Conservation (phyloP, 208 protist genomes). For the Leishmania amazonensis region DNA sequence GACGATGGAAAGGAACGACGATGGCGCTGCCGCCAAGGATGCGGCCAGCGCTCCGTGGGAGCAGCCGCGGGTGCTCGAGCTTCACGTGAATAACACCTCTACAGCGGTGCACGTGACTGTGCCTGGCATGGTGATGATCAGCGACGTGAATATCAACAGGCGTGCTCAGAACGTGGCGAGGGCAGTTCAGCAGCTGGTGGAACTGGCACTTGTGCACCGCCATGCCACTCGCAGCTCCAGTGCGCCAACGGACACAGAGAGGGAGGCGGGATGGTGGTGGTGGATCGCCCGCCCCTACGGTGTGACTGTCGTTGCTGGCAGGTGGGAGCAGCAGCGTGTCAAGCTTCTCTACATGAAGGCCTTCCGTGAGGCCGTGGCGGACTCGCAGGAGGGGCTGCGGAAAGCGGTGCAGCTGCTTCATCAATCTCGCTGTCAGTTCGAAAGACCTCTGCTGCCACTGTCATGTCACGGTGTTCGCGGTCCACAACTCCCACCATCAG, state of each 20-base stretch:
- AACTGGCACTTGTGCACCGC: constrained; percentile 16
- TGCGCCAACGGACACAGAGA: neutral
- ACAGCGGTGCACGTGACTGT: constrained; percentile 15
- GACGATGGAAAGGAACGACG: neutral
- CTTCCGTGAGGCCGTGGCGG: constrained; percentile 20
- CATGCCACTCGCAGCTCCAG: neutral
- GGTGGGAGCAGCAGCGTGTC: constrained; percentile 37
- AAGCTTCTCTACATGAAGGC: constrained; percentile 39
- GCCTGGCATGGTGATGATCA: constrained; percentile 13
- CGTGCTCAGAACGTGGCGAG: constrained; percentile 9
- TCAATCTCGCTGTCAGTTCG: constrained; percentile 24
- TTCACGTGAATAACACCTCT: neutral
- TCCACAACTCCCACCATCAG: neutral
- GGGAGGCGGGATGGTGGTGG: constrained; percentile 15
- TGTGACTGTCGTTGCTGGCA: constrained; percentile 27
- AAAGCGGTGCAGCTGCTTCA: constrained; percentile 18
- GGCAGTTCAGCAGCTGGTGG: constrained; percentile 26
- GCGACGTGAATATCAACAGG: constrained; percentile 2
- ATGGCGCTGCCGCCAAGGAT: neutral
- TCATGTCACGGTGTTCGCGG: constrained; percentile 7
- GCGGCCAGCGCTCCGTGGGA: constrained; percentile 14
- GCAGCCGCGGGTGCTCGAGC: constrained; percentile 6
- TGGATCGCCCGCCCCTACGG: constrained; percentile 27
- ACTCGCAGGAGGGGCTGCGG: constrained; percentile 18
- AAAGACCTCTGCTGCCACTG: neutral